Percentiles rank a stretch among this genome's conserved stretches.
Evolutionary conservation across 331 rosid species (phyloP).

Genomic region (Spiraea crenata): DNA sequence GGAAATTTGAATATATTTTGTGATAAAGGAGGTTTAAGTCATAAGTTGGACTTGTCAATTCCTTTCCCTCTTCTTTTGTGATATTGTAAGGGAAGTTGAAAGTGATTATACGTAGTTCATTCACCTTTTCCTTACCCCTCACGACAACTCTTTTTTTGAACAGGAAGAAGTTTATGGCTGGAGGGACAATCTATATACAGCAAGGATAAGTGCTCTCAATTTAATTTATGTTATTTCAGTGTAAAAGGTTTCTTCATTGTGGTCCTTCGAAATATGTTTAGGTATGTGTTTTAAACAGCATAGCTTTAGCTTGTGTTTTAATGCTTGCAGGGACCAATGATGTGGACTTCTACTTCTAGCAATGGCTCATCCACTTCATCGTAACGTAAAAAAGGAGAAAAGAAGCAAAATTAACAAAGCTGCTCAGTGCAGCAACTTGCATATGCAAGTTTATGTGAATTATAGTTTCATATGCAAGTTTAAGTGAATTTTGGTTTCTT

Average conservation of each 20-base stretch:
- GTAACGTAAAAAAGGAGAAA: not conserved
- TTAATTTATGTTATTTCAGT: slow-evolving; percentile 83
- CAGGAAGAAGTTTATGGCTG: slow-evolving; percentile 84
- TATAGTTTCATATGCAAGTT: slow-evolving; percentile 57
- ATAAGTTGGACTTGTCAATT: slow-evolving; percentile 16
- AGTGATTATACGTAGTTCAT: slow-evolving; percentile 4
- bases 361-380: slow-evolving; percentile 3
- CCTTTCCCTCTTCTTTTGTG: slow-evolving; percentile 1
- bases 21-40: slow-evolving; percentile 1
- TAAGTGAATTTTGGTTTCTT: not conserved
- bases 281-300: no score
- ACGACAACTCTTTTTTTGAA: slow-evolving; percentile 17
- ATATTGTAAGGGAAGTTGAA: slow-evolving; percentile 57
- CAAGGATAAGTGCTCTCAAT: slow-evolving; percentile 86
- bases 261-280: not conserved
- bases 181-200: slow-evolving; percentile 87
- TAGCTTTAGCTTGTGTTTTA: no score
- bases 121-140: slow-evolving; percentile 19
- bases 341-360: no score
- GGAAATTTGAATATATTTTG: slow-evolving; percentile 20
- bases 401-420: no score
- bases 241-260: slow-evolving; percentile 54
- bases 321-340: no score
- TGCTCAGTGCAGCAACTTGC: slow-evolving; percentile 36
- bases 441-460: not conserved